Evolutionary conservation across 2,329 filamentous ascomycete species (phyloP).

Genomic region (Paraphoma chrysanthemicola): DNA sequence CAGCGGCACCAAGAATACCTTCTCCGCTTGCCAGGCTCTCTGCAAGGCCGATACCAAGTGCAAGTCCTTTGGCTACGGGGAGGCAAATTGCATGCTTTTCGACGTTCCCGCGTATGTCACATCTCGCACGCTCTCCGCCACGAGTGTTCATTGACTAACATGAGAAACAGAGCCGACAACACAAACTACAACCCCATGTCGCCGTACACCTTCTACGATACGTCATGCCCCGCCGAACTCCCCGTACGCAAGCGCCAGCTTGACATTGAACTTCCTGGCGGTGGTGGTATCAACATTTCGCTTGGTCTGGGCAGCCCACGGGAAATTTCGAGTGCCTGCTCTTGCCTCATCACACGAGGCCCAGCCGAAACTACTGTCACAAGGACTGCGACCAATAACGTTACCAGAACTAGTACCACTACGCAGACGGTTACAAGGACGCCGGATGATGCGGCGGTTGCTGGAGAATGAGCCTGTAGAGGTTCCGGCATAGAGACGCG

Average conservation of each 20-base stretch:
- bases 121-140: too few relatives aligned
- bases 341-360: slow-evolving; percentile 37
- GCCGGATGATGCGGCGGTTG: slow-evolving; percentile 4
- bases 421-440: slow-evolving; percentile 28
- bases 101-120: slow-evolving; percentile 36
- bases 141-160: neutral
- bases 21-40: slow-evolving; percentile 32
- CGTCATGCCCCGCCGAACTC: slow-evolving; percentile 32
- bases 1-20: slow-evolving; percentile 42
- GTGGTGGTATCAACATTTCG: slow-evolving; percentile 30
- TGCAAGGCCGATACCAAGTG: slow-evolving; percentile 43
- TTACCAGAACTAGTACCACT: slow-evolving; percentile 28
- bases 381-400: slow-evolving; percentile 22
- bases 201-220: slow-evolving; percentile 44
- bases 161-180: slow-evolving; percentile 31
- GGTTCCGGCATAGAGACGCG: too few relatives aligned
- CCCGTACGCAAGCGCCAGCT: slow-evolving; percentile 39
- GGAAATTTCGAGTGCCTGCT: slow-evolving; percentile 36
- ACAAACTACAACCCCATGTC: slow-evolving; percentile 42
- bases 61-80: slow-evolving; percentile 42
- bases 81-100: slow-evolving; percentile 44
- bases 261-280: slow-evolving; percentile 10
- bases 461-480: neutral
- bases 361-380: slow-evolving; percentile 34
- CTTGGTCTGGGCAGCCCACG: slow-evolving; percentile 24